A percentile compares a stretch with the other conserved stretches of the same genome.
Evolutionary conservation across 306 rosid species (phyloP).

Genomic region (Sechiopsis laciniata): DNA sequence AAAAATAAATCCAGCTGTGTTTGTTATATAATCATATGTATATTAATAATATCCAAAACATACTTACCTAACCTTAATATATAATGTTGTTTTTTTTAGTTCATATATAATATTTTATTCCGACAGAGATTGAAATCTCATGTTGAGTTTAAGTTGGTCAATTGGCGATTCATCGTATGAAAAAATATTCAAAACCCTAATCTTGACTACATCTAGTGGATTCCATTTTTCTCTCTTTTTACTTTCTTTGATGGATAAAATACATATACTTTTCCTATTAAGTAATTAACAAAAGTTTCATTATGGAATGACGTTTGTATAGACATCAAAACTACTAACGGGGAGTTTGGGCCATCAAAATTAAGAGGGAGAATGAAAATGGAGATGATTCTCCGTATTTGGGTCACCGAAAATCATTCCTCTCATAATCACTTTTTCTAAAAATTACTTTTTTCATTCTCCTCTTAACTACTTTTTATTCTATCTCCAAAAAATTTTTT

Average conservation of each 20-base stretch:
- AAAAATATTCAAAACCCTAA: conserved; percentile 11
- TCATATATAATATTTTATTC: not conserved
- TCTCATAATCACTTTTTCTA: too few species aligned
- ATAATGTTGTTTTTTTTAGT: not conserved
- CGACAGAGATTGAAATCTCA: conserved; percentile 9
- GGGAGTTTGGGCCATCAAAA: too few species aligned
- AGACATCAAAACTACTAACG: too few species aligned
- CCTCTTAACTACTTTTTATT: too few species aligned
- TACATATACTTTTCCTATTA: too few species aligned
- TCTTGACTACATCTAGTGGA: not conserved
- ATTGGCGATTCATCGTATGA: not conserved
- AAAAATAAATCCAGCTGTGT: not conserved
- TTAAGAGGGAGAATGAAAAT: too few species aligned
- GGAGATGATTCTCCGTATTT: too few species aligned
- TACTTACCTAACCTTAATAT: not conserved
- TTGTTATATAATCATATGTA: not conserved
- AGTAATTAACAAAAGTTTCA: not conserved
- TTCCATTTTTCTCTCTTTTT: not conserved
- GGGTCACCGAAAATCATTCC: too few species aligned
- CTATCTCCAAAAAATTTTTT: too few species aligned
- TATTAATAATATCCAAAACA: not conserved
- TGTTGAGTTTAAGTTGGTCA: not conserved
- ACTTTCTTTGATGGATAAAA: not conserved
- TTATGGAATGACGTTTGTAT: too few species aligned
- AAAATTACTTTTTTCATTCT: too few species aligned